Evolutionary conservation across 192 early-diverging fungal species (phyloP).

Genomic region (Coemansia sp.): DNA sequence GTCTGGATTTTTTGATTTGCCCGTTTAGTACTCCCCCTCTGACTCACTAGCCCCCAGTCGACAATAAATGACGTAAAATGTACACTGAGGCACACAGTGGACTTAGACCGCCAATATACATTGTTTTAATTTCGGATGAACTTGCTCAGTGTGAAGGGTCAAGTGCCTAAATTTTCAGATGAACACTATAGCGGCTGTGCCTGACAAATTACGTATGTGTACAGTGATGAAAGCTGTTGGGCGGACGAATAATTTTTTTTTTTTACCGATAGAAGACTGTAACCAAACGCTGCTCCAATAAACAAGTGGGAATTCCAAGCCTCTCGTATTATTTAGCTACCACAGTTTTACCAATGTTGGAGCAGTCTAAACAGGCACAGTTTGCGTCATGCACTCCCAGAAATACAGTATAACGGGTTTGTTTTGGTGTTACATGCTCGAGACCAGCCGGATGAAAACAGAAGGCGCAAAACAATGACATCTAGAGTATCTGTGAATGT

Average conservation of each 20-base stretch:
- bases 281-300: background rate
- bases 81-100: background rate
- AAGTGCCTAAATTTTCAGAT: background rate
- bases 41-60: background rate
- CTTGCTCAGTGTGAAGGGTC: background rate
- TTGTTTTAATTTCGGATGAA: background rate
- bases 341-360: background rate
- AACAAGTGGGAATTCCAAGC: background rate
- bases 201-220: background rate
- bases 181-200: background rate
- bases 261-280: background rate
- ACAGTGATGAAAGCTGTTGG: background rate
- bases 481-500: background rate
- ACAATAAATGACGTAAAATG: conserved; percentile 1
- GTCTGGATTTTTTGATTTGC: background rate
- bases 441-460: conserved; percentile 1
- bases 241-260: background rate
- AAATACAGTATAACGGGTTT: background rate
- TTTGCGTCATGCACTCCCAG: too few relatives aligned
- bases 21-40: background rate
- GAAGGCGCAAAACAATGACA: background rate
- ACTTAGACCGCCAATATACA: background rate
- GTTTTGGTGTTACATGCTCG: background rate
- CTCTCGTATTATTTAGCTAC: background rate
- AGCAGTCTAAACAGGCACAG: background rate